Base-by-base conservation (phyloP, 768 basidiomycete species). In the Russula olivacea region DNA sequence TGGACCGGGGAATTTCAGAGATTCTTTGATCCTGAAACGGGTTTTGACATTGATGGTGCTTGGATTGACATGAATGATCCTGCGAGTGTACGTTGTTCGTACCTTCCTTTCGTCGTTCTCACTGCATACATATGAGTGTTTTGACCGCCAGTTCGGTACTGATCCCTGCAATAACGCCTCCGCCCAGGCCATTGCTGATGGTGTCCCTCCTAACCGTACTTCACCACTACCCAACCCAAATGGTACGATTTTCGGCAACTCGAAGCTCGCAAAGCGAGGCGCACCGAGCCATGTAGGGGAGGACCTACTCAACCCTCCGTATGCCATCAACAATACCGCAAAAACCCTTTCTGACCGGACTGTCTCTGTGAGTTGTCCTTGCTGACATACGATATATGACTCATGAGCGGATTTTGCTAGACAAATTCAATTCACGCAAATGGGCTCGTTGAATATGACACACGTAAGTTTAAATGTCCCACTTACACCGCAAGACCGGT, bases 11-110 rank as follows among this genome's bases (percentile, higher is more conserved):
- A 88, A 64, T 86, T 86, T 71, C 62, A 75, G 36, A 54, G 74
- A 8, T 86, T 88, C 72, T 86, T 83, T 69, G 76, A 74, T 62
- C 77, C 82, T 0, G 63, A 75, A 14, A 77, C 72, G 0, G 85
- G 85, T 1, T 63, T 89, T 10, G 83, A 87, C 61, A 87, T 87
- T 34, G 85, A 87, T 64, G 87, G 86, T 11, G 80, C 80, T 19
- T 89, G 87, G 88, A 87, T 88, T 28, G 85, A 87, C 66, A 87
- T 86, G 86, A 88, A 89, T 69, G 87, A 88, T 63, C 87, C 87
- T 7, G 72, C 85, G 3, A 88, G 79, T 63, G 86, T 87, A 66
- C 28, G 81, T 30, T 23, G 23, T 8, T 36, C 11, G 17, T 28
- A 14, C 12, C 15, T 41, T 6, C 21, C 30, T 30, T 30, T 41